Evolutionary conservation across 441 rosid genomes (phyloP).

Genomic region (Erysimum pusillum): DNA sequence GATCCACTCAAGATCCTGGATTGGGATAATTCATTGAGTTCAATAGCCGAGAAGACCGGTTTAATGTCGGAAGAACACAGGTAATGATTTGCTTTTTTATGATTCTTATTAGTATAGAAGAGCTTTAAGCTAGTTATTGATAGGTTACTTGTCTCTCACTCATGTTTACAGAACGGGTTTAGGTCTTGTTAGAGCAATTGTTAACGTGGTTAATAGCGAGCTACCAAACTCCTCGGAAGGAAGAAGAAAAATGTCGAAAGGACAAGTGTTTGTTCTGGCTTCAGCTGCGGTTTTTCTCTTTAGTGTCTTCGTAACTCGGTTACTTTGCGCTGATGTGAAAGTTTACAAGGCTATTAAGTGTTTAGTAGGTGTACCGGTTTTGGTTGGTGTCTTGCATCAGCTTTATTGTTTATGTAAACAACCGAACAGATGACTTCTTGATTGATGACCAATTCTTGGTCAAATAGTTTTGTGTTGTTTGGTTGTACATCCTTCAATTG

Average conservation of each 20-base stretch:
- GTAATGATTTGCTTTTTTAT: no score
- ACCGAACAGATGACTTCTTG: background rate
- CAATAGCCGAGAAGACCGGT: no score
- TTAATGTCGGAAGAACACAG: no score
- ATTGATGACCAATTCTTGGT: background rate
- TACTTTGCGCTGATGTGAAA: conserved; percentile 2
- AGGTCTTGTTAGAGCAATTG: conserved; percentile 31
- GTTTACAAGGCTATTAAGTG: conserved; percentile 21
- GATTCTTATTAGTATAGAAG: no score
- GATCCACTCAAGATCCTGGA: no score
- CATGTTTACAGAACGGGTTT: conserved; percentile 15
- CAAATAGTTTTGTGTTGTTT: background rate
- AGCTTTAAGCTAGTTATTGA: no score
- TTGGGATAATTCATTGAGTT: no score
- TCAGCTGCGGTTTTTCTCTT: conserved; percentile 14
- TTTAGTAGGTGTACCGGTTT: conserved; percentile 15
- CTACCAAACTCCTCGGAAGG: background rate
- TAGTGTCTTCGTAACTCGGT: background rate
- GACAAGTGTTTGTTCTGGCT: conserved; percentile 17
- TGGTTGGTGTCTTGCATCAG: conserved; percentile 24
- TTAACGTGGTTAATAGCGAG: background rate
- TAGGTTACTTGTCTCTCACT: background rate
- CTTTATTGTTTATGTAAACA: background rate
- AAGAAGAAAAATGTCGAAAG: background rate
- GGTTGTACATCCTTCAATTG: background rate